A percentile compares a stretch with the other conserved stretches of the same genome.
phyloP scores from a whole-genome alignment of 768 basidiomycete genomes.

The Suillus americanus region DNA sequence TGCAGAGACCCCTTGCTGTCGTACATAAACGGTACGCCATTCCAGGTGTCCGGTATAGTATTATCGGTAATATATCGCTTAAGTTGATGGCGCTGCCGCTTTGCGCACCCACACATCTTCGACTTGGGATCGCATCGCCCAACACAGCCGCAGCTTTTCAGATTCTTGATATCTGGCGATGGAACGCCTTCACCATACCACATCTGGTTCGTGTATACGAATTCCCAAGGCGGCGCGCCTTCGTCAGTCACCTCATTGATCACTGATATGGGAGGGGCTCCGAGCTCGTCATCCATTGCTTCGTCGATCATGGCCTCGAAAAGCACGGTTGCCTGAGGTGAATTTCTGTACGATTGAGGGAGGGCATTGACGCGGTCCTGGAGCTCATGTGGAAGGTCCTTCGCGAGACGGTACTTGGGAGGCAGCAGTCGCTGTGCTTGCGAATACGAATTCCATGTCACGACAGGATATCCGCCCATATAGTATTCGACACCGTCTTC shows the following conservation, averaged over 20 bases:
- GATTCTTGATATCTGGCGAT: conserved; percentile 53
- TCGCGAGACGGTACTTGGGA: conserved; percentile 33
- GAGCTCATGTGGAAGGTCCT: conserved; percentile 58
- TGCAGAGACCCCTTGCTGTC: conserved; percentile 58
- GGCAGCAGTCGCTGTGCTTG: conserved; percentile 15
- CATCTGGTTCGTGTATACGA: conserved; percentile 82
- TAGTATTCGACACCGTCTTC: conserved; percentile 1
- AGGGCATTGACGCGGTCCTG: conserved; percentile 68
- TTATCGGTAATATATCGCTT: conserved; percentile 18
- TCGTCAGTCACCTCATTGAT: conserved; percentile 66
- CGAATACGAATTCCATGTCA: conserved; percentile 24
- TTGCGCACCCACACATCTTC: conserved; percentile 70
- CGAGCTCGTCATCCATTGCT: conserved; percentile 64
- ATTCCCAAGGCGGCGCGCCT: conserved; percentile 80
- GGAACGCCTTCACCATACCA: conserved; percentile 72
- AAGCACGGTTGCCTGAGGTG: conserved; percentile 46
- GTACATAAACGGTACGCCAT: conserved; percentile 64
- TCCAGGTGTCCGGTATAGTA: conserved; percentile 31
- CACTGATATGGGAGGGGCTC: conserved; percentile 67
- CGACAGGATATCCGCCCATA: conserved; percentile 12
- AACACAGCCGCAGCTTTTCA: conserved; percentile 72
- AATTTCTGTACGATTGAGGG: conserved; percentile 37
- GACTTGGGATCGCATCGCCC: conserved; percentile 75
- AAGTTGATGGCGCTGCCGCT: conserved; percentile 47
- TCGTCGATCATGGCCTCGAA: conserved; percentile 68